Conservation (phyloP, 768 basidiomycete genomes). For the Xanthoconium purpureum region DNA sequence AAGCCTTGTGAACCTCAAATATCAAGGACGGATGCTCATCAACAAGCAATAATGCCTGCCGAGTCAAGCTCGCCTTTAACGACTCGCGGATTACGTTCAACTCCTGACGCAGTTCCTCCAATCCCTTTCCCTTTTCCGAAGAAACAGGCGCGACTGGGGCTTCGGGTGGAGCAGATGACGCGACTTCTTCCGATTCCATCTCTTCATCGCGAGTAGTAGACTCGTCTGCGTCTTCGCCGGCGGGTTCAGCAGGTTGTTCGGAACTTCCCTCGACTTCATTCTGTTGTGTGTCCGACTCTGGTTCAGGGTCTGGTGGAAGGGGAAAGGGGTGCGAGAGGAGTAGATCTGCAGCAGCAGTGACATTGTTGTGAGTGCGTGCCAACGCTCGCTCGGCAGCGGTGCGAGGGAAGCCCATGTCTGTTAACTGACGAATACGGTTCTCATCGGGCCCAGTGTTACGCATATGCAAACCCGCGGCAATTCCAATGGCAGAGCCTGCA, state of each 20-base stretch:
- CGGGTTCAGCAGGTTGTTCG: constrained; percentile 30
- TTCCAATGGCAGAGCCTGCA: constrained; percentile 29
- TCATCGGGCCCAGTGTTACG: constrained; percentile 62
- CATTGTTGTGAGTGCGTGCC: constrained; percentile 80
- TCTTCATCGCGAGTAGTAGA: constrained; percentile 26
- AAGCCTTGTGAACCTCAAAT: constrained; percentile 83
- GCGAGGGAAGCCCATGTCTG: constrained; percentile 97
- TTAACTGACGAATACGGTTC: constrained; percentile 73
- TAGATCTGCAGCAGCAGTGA: constrained; percentile 83
- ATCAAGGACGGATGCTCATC: constrained; percentile 86
- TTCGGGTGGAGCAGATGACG: constrained; percentile 17
- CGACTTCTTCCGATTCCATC: constrained; percentile 24
- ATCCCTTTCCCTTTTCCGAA: constrained; percentile 37
- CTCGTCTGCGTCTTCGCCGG: constrained; percentile 26
- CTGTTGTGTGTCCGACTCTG: constrained; percentile 23
- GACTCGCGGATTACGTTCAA: constrained; percentile 65
- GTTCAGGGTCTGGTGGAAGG: constrained; percentile 62
- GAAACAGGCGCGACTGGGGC: constrained; percentile 7
- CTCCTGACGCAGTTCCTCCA: constrained; percentile 63
- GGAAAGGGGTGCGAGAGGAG: constrained; percentile 81
- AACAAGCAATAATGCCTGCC: constrained; percentile 71
- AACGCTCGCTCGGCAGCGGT: constrained; percentile 83
- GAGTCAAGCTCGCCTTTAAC: constrained; percentile 60
- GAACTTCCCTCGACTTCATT: constrained; percentile 12
- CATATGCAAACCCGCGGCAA: constrained; percentile 33